phyloP scores from a whole-genome alignment of 2,329 filamentous ascomycete species.

The Exophiala spinifera region DNA sequence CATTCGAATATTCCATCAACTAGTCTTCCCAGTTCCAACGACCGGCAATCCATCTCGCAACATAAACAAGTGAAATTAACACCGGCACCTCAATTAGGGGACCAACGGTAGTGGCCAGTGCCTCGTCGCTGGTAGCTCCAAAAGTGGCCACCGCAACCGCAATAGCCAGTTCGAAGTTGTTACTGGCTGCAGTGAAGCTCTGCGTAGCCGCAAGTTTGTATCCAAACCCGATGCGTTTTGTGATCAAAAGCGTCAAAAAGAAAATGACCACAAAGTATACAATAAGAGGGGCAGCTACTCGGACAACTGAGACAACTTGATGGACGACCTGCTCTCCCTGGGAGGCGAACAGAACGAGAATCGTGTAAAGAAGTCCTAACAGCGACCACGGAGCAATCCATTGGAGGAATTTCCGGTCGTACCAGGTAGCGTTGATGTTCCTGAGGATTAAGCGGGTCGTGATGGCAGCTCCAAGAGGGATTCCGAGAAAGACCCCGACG shows the following conservation, averaged over 20 bases:
- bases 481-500: constrained; percentile 79
- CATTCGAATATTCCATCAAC: not conserved
- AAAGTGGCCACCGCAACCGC: constrained; percentile 81
- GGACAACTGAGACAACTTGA: constrained; percentile 76
- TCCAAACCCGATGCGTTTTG: constrained; percentile 63
- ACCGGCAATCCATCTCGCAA: constrained; percentile 52
- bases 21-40: constrained; percentile 24
- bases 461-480: constrained; percentile 75
- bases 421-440: constrained; percentile 58
- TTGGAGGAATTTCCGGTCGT: constrained; percentile 66
- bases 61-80: constrained; percentile 71
- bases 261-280: constrained; percentile 80
- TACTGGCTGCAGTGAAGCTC: constrained; percentile 84
- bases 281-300: constrained; percentile 75
- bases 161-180: constrained; percentile 90
- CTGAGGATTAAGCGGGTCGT: constrained; percentile 66
- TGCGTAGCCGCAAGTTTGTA: constrained; percentile 71
- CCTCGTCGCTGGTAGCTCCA: constrained; percentile 73
- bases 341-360: constrained; percentile 78
- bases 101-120: constrained; percentile 76
- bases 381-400: constrained; percentile 71
- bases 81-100: constrained; percentile 86
- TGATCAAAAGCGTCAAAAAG: constrained; percentile 61
- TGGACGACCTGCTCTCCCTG: constrained; percentile 74
- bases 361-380: constrained; percentile 80